phyloP scores from a whole-genome alignment of 495 filamentous ascomycete genomes.

The Aspergillus egyptiacus region DNA sequence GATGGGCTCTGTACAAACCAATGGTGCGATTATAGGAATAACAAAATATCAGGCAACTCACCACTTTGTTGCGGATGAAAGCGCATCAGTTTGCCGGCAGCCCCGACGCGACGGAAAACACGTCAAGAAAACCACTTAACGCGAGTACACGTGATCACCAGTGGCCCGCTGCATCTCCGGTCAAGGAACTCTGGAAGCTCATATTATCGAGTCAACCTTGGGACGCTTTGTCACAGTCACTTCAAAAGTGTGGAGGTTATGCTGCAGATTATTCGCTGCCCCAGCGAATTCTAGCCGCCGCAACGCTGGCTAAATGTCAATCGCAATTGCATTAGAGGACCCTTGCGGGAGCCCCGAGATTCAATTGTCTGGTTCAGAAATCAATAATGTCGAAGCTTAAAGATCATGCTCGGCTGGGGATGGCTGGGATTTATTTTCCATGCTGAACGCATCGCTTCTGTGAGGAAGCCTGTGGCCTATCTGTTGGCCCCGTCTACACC shows the following conservation, averaged over 20 bases:
- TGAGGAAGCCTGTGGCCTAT: slow-evolving; percentile 6
- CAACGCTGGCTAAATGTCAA: neutral
- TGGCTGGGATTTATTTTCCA: neutral
- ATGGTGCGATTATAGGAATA: neutral
- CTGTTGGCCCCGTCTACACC: slow-evolving; percentile 21
- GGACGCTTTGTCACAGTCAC: neutral
- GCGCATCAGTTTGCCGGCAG: neutral
- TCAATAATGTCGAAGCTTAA: neutral
- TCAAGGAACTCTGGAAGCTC: too few species aligned
- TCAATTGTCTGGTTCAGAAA: neutral
- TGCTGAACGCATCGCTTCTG: neutral
- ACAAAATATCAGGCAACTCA: neutral
- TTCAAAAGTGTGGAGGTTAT: slow-evolving; percentile 6
- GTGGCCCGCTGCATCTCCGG: neutral
- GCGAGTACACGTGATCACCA: slow-evolving; percentile 25
- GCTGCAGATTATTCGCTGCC: neutral
- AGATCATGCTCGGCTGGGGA: neutral
- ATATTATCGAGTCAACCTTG: neutral
- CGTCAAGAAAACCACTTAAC: slow-evolving; percentile 16
- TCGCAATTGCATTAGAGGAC: neutral
- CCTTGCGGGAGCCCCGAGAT: slow-evolving; percentile 2
- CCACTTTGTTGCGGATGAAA: neutral
- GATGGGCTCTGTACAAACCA: neutral
- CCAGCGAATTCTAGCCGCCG: neutral
- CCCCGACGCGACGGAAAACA: slow-evolving; percentile 19